Evolutionary conservation across 805 yeast genomes (phyloP).

Genomic region (Barnettozyma populi): DNA sequence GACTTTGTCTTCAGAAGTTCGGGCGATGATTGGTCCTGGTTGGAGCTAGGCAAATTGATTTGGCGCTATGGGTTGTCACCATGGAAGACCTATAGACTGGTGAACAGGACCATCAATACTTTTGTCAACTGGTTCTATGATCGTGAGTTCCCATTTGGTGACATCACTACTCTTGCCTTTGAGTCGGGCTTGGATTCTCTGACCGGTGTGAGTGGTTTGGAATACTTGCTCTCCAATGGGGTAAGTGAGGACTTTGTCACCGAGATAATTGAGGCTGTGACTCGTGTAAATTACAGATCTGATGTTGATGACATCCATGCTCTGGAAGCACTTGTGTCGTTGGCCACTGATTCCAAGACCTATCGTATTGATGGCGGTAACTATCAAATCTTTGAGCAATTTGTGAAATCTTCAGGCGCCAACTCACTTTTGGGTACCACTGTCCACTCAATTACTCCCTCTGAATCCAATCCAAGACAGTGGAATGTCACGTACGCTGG

Average conservation of each 20-base stretch:
- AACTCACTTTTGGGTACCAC: conserved; percentile 23
- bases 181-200: conserved; percentile 24
- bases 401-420: conserved; percentile 34
- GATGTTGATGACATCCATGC: conserved; percentile 38
- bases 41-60: conserved; percentile 19
- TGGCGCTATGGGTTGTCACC: conserved; percentile 30
- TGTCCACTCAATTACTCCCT: conserved; percentile 23
- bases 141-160: conserved; percentile 34
- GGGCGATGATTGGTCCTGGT: conserved; percentile 4
- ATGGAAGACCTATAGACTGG: conserved; percentile 18
- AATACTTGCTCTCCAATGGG: conserved; percentile 20
- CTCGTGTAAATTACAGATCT: conserved; percentile 41
- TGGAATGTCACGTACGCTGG: conserved; percentile 13
- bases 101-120: conserved; percentile 17
- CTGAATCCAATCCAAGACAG: conserved; percentile 2
- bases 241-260: conserved; percentile 24
- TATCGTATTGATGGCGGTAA: conserved; percentile 40
- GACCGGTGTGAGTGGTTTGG: conserved; percentile 23
- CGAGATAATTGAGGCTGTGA: conserved; percentile 34
- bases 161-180: conserved; percentile 8
- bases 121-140: conserved; percentile 29
- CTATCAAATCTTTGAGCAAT: conserved; percentile 35
- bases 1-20: conserved; percentile 16
- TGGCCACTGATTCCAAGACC: conserved; percentile 32
- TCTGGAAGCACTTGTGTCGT: conserved; percentile 35